Evolutionary conservation across 108 stramenopile genomes (phyloP), one percentile per base, ranked within the genome.

Genomic region (Nitzschia sp.): DNA sequence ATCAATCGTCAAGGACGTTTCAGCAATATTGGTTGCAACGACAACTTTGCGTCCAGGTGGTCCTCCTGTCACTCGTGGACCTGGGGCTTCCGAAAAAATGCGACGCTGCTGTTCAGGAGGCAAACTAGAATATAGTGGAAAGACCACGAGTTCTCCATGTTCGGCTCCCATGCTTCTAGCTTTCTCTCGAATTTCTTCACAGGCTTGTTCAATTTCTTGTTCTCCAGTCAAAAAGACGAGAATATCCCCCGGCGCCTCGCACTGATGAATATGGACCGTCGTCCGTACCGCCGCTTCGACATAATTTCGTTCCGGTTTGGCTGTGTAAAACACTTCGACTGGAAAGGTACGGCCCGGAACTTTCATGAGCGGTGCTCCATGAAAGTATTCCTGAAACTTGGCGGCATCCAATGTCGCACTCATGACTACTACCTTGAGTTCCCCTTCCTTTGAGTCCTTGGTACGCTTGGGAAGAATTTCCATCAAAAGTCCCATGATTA

Each of bases 1-100:
- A 81, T 99, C 99, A 76, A 99, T 99, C 2, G 99, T 99, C 45
- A 99, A 75, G 31, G 96, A 97, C 29, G 99, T 99, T 71, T 99
- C 99, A 5, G 99, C 98, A 51, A 99, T 89, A 78, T 99, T 99
- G 33, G 99, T 99, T 27, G 84, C 85, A 29, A 99, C 97, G 31
- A 99, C 97, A 6, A 99, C 96, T 78, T 99, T 99, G 38, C 99
- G 81, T 31, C 98, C 99, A 0, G 98, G 98, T 28, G 83, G 83
- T 0, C 98, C 99, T 23, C 98, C 98, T 6, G 94, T 82, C 34
- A 92, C 88, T 51, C 82, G 81, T 1, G 99, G 97, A 2, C 85
- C 91, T 23, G 99, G 99, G 0, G 99, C 97, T 15, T 74, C 61
- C 19, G 74, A 63, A 76, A 99, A 99, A n/a, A 99, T 98, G 68